Conservation (phyloP, 495 filamentous ascomycete genomes). For the Penicillium silybi region DNA sequence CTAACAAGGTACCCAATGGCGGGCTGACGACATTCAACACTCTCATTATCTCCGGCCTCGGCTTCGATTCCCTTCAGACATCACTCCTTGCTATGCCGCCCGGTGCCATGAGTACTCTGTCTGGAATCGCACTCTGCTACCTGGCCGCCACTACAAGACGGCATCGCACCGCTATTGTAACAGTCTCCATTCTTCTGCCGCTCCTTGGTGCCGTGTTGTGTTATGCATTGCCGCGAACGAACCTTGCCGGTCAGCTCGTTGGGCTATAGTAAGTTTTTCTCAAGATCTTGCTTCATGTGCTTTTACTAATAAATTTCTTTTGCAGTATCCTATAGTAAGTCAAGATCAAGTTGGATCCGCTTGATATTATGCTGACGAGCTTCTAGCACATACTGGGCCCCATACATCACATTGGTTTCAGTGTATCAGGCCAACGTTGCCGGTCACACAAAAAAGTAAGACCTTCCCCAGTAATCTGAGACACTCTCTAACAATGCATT, state of each 20-base stretch:
- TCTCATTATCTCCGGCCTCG: conserved; percentile 36
- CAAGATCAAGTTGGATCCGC: no score
- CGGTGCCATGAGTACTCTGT: conserved; percentile 27
- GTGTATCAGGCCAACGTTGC: conserved; percentile 39
- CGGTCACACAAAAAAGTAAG: conserved; percentile 31
- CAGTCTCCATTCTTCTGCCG: conserved; percentile 26
- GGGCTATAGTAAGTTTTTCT: conserved; percentile 18
- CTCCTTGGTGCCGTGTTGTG: conserved; percentile 33
- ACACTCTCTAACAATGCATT: no score
- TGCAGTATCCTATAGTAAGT: no score
- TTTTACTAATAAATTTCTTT: no score
- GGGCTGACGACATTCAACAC: conserved; percentile 33
- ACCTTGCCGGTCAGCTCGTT: conserved; percentile 30
- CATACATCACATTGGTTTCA: conserved; percentile 36
- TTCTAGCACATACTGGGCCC: conserved; percentile 28
- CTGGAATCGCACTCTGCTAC: conserved; percentile 31
- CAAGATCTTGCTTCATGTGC: neutral
- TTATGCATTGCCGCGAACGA: conserved; percentile 30
- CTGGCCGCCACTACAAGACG: conserved; percentile 32
- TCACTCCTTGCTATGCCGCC: conserved; percentile 33
- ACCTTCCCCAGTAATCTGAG: no score
- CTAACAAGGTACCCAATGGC: conserved; percentile 35
- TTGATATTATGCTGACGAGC: no score
- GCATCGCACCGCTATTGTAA: conserved; percentile 32
- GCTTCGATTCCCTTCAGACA: conserved; percentile 27